Percentiles rank a stretch among this genome's conserved stretches.
Conservation (phyloP, 495 filamentous ascomycete species). For the Lophiotrema nucula region DNA sequence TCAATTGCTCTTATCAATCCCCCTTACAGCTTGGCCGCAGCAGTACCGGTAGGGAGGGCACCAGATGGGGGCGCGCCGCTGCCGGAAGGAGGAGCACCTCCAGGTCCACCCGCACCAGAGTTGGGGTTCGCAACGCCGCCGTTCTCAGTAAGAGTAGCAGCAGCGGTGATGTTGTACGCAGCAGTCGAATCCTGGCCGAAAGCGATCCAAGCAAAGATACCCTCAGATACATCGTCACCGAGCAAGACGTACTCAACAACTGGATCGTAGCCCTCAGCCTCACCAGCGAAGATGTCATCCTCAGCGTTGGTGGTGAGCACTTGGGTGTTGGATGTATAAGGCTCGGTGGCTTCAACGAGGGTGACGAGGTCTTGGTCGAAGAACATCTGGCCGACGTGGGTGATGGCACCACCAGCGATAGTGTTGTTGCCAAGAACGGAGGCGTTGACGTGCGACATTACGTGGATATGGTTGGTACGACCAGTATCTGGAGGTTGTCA, state of each 20-base stretch:
- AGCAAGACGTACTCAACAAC: constrained; percentile 57
- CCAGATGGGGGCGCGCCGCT: neutral
- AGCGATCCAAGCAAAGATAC: constrained; percentile 57
- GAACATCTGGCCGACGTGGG: constrained; percentile 64
- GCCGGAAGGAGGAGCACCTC: neutral
- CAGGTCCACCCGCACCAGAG: constrained; percentile 10
- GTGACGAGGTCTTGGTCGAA: constrained; percentile 60
- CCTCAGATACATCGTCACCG: constrained; percentile 51
- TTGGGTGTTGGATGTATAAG: constrained; percentile 59
- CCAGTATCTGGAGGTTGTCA: constrained; percentile 31
- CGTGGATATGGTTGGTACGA: constrained; percentile 58
- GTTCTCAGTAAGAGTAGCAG: constrained; percentile 4
- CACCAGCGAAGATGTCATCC: constrained; percentile 50
- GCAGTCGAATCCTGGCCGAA: constrained; percentile 50
- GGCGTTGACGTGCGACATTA: constrained; percentile 17
- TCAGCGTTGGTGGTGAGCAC: constrained; percentile 52
- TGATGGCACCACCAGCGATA: constrained; percentile 49
- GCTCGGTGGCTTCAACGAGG: constrained; percentile 52
- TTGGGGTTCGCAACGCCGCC: constrained; percentile 25
- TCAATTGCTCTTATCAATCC: too few species aligned
- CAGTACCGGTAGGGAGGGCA: neutral
- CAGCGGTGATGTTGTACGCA: constrained; percentile 6
- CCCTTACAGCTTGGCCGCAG: too few species aligned
- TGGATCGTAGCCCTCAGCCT: constrained; percentile 53
- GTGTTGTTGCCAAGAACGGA: constrained; percentile 48